Percentiles rank a stretch among this genome's conserved stretches.
Evolutionary conservation across 371 early-diverging fungal species (phyloP).

Genomic region (Mucor mucedo): DNA sequence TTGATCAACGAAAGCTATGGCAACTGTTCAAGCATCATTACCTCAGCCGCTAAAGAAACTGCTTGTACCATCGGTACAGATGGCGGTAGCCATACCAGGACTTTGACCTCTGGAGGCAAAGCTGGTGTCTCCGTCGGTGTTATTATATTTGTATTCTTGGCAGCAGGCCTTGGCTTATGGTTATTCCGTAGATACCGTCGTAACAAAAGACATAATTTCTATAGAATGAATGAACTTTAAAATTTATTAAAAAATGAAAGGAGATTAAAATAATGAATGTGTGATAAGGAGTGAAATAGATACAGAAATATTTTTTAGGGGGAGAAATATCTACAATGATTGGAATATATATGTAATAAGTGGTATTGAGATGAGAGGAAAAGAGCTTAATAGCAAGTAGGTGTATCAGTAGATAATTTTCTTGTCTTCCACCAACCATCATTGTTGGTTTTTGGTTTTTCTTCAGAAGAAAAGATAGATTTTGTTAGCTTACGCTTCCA

Average conservation of each 20-base stretch:
- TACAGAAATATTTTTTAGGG: constrained; percentile 1
- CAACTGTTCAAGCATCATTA: constrained; percentile 10
- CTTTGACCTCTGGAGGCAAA: constrained; percentile 13
- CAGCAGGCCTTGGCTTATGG: constrained; percentile 13
- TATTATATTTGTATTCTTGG: constrained; percentile 18
- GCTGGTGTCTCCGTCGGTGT: constrained; percentile 42
- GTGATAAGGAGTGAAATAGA: constrained; percentile 6
- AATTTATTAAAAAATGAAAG: neutral
- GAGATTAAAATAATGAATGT: constrained; percentile 1
- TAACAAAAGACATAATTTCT: constrained; percentile 26
- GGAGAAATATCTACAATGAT: constrained; percentile 11
- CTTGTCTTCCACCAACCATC: constrained; percentile 26
- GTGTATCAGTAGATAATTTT: constrained; percentile 18
- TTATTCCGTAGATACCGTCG: constrained; percentile 23
- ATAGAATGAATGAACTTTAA: constrained; percentile 29
- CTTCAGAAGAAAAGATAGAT: constrained; percentile 3
- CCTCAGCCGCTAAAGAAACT: constrained; percentile 10
- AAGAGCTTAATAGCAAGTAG: constrained; percentile 13
- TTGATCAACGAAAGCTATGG: constrained; percentile 7
- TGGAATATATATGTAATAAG: constrained; percentile 9
- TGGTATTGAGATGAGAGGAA: neutral
- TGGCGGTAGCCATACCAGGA: neutral
- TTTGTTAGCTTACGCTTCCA: constrained; percentile 22
- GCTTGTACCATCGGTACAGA: constrained; percentile 4
- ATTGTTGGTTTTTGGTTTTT: constrained; percentile 1